Conservation (phyloP, 2,329 filamentous ascomycete species). For the Aspergillus tamarii region DNA sequence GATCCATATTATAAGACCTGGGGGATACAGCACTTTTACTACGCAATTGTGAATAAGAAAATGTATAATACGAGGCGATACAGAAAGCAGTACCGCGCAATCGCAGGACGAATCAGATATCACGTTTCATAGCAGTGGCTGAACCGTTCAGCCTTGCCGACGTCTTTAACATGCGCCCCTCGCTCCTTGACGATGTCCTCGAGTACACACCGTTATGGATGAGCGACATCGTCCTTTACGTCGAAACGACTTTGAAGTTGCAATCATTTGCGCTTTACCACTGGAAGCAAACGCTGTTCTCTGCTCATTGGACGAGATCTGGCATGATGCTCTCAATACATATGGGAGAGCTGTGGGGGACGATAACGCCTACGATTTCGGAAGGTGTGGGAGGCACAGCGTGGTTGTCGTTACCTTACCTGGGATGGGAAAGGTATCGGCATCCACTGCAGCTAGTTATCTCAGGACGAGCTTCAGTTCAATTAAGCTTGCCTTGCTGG, state of each 20-base stretch:
- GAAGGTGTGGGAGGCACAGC: constrained; percentile 2
- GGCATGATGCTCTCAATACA: neutral
- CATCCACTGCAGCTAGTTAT: neutral
- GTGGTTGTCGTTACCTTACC: constrained; percentile 7
- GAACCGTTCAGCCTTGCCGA: neutral
- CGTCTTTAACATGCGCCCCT: neutral
- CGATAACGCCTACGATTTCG: constrained; percentile 6
- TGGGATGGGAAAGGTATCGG: neutral
- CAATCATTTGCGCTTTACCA: neutral
- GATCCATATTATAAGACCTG: neutral
- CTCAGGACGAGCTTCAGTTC: neutral
- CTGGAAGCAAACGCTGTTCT: neutral
- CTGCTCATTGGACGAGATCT: neutral
- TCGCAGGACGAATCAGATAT: neutral
- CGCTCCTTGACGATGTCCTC: neutral
- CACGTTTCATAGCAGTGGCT: neutral
- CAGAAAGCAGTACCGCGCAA: neutral
- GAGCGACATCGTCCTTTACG: neutral
- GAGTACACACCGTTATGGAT: neutral
- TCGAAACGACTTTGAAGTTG: neutral
- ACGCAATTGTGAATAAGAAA: neutral
- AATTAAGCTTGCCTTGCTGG: constrained; percentile 9
- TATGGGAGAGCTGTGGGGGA: constrained; percentile 12
- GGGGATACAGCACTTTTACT: neutral
- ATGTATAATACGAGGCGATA: neutral